phyloP scores from a whole-genome alignment of 139 green algal genomes.

The Choricystis sp. region DNA sequence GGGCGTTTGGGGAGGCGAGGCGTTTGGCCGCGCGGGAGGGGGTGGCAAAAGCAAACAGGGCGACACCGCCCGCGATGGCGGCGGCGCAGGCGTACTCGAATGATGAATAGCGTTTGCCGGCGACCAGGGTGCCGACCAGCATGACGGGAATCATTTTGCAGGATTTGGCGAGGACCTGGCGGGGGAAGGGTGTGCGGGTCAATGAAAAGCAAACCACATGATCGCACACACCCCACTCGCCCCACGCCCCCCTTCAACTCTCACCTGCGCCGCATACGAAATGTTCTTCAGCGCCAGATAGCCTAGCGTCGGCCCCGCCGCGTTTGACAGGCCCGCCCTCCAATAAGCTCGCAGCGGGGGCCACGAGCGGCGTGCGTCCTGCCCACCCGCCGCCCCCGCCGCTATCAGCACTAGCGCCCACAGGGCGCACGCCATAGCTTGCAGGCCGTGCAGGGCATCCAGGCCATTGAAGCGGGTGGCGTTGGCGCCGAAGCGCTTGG shows the following conservation, averaged over 20 bases:
- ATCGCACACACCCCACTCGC: too few species aligned
- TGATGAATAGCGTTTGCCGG: slow-evolving; percentile 55
- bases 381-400: not conserved
- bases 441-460: slow-evolving; percentile 70
- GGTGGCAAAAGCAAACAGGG: slow-evolving; percentile 59
- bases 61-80: slow-evolving; percentile 63
- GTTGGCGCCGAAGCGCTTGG: slow-evolving; percentile 53
- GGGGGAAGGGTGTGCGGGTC: too few species aligned
- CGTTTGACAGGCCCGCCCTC: slow-evolving; percentile 64
- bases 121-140: slow-evolving; percentile 75
- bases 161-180: slow-evolving; percentile 88
- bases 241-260: too few species aligned
- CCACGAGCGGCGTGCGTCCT: not conserved
- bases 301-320: slow-evolving; percentile 74
- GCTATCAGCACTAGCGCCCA: slow-evolving; percentile 47
- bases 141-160: slow-evolving; percentile 97
- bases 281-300: slow-evolving; percentile 88
- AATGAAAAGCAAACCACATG: too few species aligned
- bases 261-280: slow-evolving; percentile 78
- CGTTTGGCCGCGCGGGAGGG: slow-evolving; percentile 38
- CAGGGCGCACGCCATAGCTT: slow-evolving; percentile 53
- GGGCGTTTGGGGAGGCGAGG: slow-evolving; percentile 63
- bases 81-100: slow-evolving; percentile 77
- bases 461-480: slow-evolving; percentile 62
- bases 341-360: slow-evolving; percentile 55